Evolutionary conservation across 257 asterid genomes (phyloP), one percentile per base, ranked within the genome.

Genomic region (Leonotis leonurus): DNA sequence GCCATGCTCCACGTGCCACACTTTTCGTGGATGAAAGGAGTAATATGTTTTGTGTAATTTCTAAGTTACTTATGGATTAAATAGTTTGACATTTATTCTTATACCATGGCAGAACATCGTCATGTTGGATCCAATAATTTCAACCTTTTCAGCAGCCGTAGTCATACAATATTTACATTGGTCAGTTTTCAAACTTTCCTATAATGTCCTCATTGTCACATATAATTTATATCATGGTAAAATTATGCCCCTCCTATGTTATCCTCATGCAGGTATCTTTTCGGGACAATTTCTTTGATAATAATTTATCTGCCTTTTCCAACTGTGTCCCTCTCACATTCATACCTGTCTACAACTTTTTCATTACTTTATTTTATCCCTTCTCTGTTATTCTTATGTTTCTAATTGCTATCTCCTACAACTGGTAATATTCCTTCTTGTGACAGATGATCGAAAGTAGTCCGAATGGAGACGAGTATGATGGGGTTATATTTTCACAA

Each of bases 111-210:
- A 93, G 99, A 93, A 80, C 99, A 93, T 74, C 96, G 99, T 6
- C 99, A 93, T 45, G 99, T 93, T 69, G 99, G 99, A 61, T 93
- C 99, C 62, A 93, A 93, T 73, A 93, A 93, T 77, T 93, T 89
- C 70, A 93, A 93, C 73, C 85, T 93, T 37, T 93, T 93, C 75
- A 93, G 99, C 83, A 93, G 99, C 87, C 99, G 99, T 45, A 93
- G 99, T 71, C 99, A 93, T 79, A 90, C 99, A 43, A 93, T 93
- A 75, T 93, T 93, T 68, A 87, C 99, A 20, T 71, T 93, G 97
- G 99, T 93, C 77, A 13, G 95, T 62, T 44, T 64, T 63, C 43
- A 64, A 22, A 53, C 72, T 62, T 64, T 41, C 50, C 26, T 9
- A 43, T 1, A 5, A 16, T 50, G 65, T 49, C 65, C 16, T 74